Conservation (phyloP, 2,329 filamentous ascomycete genomes). For the Claviceps fusiformis region DNA sequence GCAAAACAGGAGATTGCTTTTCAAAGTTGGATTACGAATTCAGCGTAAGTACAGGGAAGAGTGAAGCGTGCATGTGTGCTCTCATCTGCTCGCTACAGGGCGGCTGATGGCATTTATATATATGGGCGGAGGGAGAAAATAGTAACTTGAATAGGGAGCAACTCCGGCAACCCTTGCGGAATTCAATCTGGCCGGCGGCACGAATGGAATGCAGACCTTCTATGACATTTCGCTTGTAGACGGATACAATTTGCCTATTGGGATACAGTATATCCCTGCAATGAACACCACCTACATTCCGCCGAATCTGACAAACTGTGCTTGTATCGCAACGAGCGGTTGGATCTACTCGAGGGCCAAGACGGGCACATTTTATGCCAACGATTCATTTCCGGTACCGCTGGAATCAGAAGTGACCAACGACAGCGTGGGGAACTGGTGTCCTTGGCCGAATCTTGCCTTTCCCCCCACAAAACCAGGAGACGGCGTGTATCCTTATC, state of each 20-base stretch:
- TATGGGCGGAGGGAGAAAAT: no score
- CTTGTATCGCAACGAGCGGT: slow-evolving; percentile 60
- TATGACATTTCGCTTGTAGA: slow-evolving; percentile 80
- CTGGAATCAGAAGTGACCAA: slow-evolving; percentile 49
- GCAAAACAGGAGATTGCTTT: slow-evolving; percentile 64
- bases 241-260: slow-evolving; percentile 68
- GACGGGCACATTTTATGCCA: slow-evolving; percentile 47
- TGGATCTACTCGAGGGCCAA: slow-evolving; percentile 41
- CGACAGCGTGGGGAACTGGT: slow-evolving; percentile 51
- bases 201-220: slow-evolving; percentile 50
- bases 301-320: slow-evolving; percentile 62
- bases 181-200: slow-evolving; percentile 60
- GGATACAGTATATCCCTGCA: slow-evolving; percentile 45
- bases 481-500: slow-evolving; percentile 69
- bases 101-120: neutral
- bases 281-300: slow-evolving; percentile 53
- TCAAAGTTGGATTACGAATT: slow-evolving; percentile 54
- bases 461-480: slow-evolving; percentile 54
- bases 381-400: slow-evolving; percentile 51
- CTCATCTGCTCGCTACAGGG: neutral
- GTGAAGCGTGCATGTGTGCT: neutral
- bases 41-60: slow-evolving; percentile 36
- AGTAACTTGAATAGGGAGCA: slow-evolving; percentile 38
- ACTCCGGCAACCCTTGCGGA: slow-evolving; percentile 67
- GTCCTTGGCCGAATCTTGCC: slow-evolving; percentile 65